Evolutionary conservation across 768 basidiomycete genomes (phyloP), one percentile per base, ranked within the genome.

Genomic region (Hygrocybe punicea): DNA sequence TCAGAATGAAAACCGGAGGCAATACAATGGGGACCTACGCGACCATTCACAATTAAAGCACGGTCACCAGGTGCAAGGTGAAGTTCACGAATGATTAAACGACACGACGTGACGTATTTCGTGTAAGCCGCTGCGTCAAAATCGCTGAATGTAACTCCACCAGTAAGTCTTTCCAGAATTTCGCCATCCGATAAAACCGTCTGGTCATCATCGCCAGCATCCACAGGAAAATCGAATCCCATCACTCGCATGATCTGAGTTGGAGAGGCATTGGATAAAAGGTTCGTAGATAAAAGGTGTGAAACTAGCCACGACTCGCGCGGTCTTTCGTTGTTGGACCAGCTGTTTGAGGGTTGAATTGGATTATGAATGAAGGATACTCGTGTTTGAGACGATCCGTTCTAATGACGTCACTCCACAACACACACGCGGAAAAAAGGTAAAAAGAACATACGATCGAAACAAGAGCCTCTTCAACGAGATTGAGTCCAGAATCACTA

Each of bases 341-440:
- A 51, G 14, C 67, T 62, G 14, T 42, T 50, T 9, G 62, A 59
- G 4, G 63, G 58, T 10, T 57, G 53, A 7, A 71, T 58, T 1
- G 92, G 86, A 57, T 89, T 86, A 68, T 93, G 91, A 33, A 95
- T 73, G 68, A 95, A 89, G 0, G 85, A 77, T n/a, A 92, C 51
- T 29, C 93, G 85, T 7, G 80, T 78, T 37, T 68, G 76, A 2
- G 79, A 76, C 2, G 75, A 74, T 2, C 69, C 58, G 6, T 71
- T 72, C 85, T 88, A 62, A 29, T 47, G 33, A 40, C 36, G 51
- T 14, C 21, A 36, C 17, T 42, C 24, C 13, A 21, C 24, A 6
- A 54, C 16, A 7, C 59, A 19, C 13, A 29, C 36, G 57, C 39
- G 62, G 62, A 29, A 25, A 58, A 47, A 35, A 49, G 14, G 8